These are phyloP conservation scores for Plasmodium falciparum DNA, from an alignment of 169 alveolate genomes.

Conservation along the genomic window DNA sequence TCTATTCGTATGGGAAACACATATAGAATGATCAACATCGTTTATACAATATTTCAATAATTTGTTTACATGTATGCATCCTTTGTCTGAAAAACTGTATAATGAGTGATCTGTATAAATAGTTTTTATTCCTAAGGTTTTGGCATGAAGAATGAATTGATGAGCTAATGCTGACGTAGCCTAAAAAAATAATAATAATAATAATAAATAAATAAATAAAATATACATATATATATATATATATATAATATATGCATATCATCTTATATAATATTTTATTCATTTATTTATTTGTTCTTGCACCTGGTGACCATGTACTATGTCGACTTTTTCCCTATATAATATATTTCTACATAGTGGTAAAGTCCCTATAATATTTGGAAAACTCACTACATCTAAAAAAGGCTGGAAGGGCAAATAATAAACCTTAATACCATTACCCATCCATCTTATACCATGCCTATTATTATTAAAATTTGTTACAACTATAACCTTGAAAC, in stretches of 20 bases:
- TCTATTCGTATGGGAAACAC: conserved; percentile 95
- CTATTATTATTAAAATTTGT: conserved; percentile 95
- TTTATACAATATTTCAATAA: conserved; percentile 83
- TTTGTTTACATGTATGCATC: conserved; percentile 95
- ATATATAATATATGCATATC: background rate
- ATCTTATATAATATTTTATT: too few relatives aligned
- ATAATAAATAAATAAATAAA: background rate
- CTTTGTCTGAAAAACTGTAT: conserved; percentile 96
- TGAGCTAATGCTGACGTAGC: conserved; percentile 69
- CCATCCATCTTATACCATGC: conserved; percentile 97
- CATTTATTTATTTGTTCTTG: background rate
- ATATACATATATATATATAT: background rate
- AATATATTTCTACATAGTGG: conserved; percentile 93
- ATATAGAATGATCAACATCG: conserved; percentile 91
- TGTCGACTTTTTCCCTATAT: conserved; percentile 96
- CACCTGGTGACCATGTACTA: conserved; percentile 91
- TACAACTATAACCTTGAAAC: conserved; percentile 97
- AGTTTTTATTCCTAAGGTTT: conserved; percentile 84
- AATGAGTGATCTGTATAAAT: conserved; percentile 99
- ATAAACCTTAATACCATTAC: conserved; percentile 98
- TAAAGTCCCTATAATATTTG: conserved; percentile 79
- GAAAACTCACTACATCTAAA: conserved; percentile 87
- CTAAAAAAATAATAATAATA: background rate
- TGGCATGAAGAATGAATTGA: conserved; percentile 76
- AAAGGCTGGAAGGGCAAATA: conserved; percentile 93